Base-by-base conservation (phyloP, 108 stramenopile genomes). In the Pseudonitzschia multistriata region DNA sequence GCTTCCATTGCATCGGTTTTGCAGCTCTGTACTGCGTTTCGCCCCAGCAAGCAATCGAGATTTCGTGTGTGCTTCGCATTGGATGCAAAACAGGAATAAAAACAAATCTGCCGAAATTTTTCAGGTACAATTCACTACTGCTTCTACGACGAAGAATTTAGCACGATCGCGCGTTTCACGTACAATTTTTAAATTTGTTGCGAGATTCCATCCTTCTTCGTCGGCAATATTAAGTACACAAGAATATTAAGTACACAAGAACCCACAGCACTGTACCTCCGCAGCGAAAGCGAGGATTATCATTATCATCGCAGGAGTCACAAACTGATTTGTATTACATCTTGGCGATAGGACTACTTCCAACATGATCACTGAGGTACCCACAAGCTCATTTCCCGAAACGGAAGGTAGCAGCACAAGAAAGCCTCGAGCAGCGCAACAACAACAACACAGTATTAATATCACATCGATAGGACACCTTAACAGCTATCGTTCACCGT, bases 71-170 rank as follows among this genome's bases (percentile, higher is more conserved):
- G 42, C 13, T 45, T 2, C 11, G 50, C 50, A 52, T 52, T 52
- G 50, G 50, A 52, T 2, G 24, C 10, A 13, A 42, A 52, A 25
- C 22, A 52, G 50, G 25, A 52, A 52, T 22, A 52, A 52, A 52
- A 52, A 52, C 24, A 25, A 52, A 52, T 24, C 22, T 24, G 50
- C 50, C 50, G 50, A 52, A 25, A 52, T 52, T 52, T 42, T 22
- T 2, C 3, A 52, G 22, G 50, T 52, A 24, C 24, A 25, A 6
- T 8, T 7, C 24, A 52, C 22, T 52, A 52, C 22, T 24, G 7
- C 10, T 52, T 52, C 50, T 52, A 52, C 50, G 50, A 52, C 24
- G 42, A 45, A 25, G 2, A 52, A 25, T 52, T 52, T 52, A 2
- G 3, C 50, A 52, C 50, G 50, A 52, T 19, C 50, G 50, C 50